A percentile compares a stretch with the other conserved stretches of the same genome.
phyloP scores from a whole-genome alignment of 2,329 filamentous ascomycete species.

The Calonectria pseudoturangicola region DNA sequence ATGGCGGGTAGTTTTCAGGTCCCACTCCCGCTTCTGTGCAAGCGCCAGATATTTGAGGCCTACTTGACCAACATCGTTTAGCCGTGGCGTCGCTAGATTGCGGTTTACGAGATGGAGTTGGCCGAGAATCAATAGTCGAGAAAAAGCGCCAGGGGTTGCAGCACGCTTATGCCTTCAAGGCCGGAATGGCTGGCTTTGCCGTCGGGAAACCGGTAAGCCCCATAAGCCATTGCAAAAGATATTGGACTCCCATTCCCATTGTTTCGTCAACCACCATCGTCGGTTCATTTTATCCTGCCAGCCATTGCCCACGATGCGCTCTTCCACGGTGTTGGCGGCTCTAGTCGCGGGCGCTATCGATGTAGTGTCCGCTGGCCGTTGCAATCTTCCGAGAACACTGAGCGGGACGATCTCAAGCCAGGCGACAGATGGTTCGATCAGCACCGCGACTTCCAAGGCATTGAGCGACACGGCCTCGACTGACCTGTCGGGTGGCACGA shows the following conservation, averaged over 20 bases:
- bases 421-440: neutral
- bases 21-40: conserved; percentile 3
- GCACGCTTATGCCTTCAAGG: neutral
- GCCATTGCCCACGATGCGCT: conserved; percentile 45
- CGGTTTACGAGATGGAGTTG: neutral
- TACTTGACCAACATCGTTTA: conserved; percentile 4
- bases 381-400: conserved; percentile 36
- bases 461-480: neutral
- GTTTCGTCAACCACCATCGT: neutral
- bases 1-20: neutral
- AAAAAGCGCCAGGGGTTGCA: conserved; percentile 12
- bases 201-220: too few species aligned
- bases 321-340: conserved; percentile 35
- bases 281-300: neutral
- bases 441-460: conserved; percentile 10
- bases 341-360: conserved; percentile 31
- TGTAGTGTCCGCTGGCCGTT: conserved; percentile 36
- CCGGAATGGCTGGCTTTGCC: too few species aligned
- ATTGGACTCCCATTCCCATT: neutral
- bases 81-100: neutral
- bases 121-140: conserved; percentile 11
- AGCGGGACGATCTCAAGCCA: neutral
- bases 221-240: neutral
- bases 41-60: neutral
- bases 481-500: too few species aligned